Base-by-base conservation (phyloP, 1,284 basidiomycete genomes). In the Uromyces viciae-fabae region DNA sequence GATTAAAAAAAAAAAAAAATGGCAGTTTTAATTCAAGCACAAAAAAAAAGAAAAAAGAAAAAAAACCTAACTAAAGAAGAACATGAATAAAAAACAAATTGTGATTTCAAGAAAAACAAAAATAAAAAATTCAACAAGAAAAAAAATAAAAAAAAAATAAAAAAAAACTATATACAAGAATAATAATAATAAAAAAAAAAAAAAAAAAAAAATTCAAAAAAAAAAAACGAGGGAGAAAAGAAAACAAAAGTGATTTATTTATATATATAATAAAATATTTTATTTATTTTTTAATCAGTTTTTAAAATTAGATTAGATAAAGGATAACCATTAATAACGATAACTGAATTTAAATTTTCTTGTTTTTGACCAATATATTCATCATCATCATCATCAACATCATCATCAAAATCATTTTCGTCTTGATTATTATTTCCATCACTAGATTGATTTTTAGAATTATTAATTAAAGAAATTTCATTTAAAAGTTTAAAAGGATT, bases 321-420 rank as follows among this genome's bases (percentile, higher is more conserved):
- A 42, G 17, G 38, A 25, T 75, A 75, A n/a, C 72, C 72, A 25
- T 75, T 75, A 25, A 75, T 75, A 31, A 75, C 72, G 56, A 75
- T 22, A 11, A 52, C 40, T 19, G 19, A 4, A 3, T 43, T 25
- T 15, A 22, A 33, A 54, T 33, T 5, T 3, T 52, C 5, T 14
- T 22, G 3, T 25, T 11, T 28, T 46, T 40, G 17, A 46, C 22
- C 19, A n/a, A n/a, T 43, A 31, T 25, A 46, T 52, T 73, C 3
- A 19, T 28, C 22, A 38, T 40, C 31, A 17, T 31, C 36, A 7
- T 75, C 72, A 28, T 58, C 17, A 3, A 38, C 54, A 19, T 58
- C 19, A 9, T 43, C 25, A 14, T 40, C 33, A 31, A 42, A 28
- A n/a, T 38, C 40, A n/a, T 58, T 42, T 4, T 33, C 2, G 1